These are phyloP conservation scores for Leucocoprinus leucothites DNA, from an alignment of 768 basidiomycete genomes.

Conservation along the genomic window DNA sequence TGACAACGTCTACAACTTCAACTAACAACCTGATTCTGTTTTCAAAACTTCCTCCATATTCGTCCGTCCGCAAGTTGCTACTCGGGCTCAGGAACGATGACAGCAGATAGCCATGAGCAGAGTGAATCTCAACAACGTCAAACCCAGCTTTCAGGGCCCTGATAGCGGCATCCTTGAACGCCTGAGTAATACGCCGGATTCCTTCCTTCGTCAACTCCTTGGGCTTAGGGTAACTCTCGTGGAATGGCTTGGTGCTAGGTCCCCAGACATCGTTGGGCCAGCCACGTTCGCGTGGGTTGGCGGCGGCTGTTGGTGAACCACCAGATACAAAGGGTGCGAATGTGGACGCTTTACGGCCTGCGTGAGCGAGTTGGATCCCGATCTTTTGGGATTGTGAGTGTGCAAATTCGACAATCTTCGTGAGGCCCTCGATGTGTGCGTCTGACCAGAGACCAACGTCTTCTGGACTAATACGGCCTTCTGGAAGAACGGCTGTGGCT, in stretches of 20 bases:
- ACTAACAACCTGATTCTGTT: constrained; percentile 62
- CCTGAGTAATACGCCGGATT: constrained; percentile 53
- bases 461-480: constrained; percentile 65
- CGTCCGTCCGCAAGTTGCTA: constrained; percentile 61
- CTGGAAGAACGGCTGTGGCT: constrained; percentile 58
- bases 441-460: constrained; percentile 67
- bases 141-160: constrained; percentile 59
- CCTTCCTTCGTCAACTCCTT: constrained; percentile 54
- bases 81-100: constrained; percentile 56
- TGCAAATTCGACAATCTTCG: constrained; percentile 64
- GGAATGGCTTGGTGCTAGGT: constrained; percentile 49
- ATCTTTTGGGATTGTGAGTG: constrained; percentile 68
- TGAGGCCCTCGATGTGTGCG: constrained; percentile 38
- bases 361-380: constrained; percentile 73
- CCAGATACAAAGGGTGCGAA: constrained; percentile 56
- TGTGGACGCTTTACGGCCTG: constrained; percentile 72
- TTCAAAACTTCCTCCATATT: constrained; percentile 71
- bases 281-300: constrained; percentile 39
- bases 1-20: constrained; percentile 62
- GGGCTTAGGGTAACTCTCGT: constrained; percentile 44
- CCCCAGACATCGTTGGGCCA: constrained; percentile 55
- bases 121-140: constrained; percentile 61
- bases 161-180: constrained; percentile 49
- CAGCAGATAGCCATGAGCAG: constrained; percentile 61
- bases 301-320: constrained; percentile 17